Evolutionary conservation across 768 basidiomycete genomes (phyloP).

Genomic region (Tylopilus balloui): DNA sequence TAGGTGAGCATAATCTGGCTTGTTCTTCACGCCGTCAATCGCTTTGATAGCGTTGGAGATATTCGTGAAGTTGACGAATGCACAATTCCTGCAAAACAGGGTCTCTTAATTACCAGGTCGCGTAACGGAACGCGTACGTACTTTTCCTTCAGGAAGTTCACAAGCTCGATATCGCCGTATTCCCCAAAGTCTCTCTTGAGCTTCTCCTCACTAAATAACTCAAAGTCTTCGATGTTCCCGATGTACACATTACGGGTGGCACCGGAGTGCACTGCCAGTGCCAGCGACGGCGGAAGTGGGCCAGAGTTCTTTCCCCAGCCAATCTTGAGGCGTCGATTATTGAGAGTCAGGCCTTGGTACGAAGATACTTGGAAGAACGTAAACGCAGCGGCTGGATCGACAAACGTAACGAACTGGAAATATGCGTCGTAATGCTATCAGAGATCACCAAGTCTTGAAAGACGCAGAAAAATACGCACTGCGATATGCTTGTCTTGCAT

Average conservation of each 20-base stretch:
- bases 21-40: conserved; percentile 91
- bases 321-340: conserved; percentile 91
- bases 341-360: conserved; percentile 84
- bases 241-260: conserved; percentile 97
- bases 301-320: conserved; percentile 98
- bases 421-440: background rate
- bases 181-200: conserved; percentile 92
- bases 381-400: conserved; percentile 88
- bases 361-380: conserved; percentile 93
- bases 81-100: conserved; percentile 66
- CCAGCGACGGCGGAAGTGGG: conserved; percentile 75
- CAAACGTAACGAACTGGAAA: conserved; percentile 87
- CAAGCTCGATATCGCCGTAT: conserved; percentile 94
- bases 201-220: conserved; percentile 83
- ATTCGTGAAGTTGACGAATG: conserved; percentile 95
- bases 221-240: conserved; percentile 94
- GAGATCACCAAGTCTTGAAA: background rate
- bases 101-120: background rate
- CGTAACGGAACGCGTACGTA: conserved; percentile 41
- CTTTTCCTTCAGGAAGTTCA: conserved; percentile 96
- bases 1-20: conserved; percentile 84
- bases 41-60: conserved; percentile 95
- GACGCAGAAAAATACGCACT: conserved; percentile 42
- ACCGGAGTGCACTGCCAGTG: conserved; percentile 86
- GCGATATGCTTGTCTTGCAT: conserved; percentile 98